These are phyloP conservation scores for Chalciporus chontae DNA, from an alignment of 768 basidiomycete genomes.

Conservation along the genomic window DNA sequence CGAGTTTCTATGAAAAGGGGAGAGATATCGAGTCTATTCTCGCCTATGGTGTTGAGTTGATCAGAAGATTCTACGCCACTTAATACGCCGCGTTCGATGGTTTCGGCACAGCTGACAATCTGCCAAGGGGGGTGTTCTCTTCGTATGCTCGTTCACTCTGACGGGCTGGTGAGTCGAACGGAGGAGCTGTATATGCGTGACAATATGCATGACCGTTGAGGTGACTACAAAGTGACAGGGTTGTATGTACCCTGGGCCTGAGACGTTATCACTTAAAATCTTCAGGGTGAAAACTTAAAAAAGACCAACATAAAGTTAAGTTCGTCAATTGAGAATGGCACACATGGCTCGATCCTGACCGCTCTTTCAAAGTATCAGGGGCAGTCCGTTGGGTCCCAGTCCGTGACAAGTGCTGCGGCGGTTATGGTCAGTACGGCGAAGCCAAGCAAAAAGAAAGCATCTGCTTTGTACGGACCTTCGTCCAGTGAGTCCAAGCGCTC, in stretches of 20 bases:
- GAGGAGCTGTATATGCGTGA: background rate
- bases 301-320: constrained; percentile 16
- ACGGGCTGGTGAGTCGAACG: no score
- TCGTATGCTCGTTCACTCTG: background rate
- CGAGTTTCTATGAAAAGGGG: background rate
- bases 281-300: background rate
- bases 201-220: background rate
- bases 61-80: constrained; percentile 11
- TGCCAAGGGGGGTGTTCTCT: background rate
- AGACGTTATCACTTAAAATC: background rate
- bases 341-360: constrained; percentile 1
- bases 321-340: constrained; percentile 10
- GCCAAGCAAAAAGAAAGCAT: background rate
- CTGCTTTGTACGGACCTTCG: constrained; percentile 38
- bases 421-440: constrained; percentile 1
- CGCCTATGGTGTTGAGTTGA: constrained; percentile 13
- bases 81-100: background rate
- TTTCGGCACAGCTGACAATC: background rate
- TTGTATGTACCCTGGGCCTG: background rate
- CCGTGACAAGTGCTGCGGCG: constrained; percentile 1
- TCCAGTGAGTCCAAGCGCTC: constrained; percentile 48
- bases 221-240: background rate
- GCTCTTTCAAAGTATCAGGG: constrained; percentile 5
- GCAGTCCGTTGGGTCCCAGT: constrained; percentile 8
- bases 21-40: constrained; percentile 10